Conservation (phyloP, 495 filamentous ascomycete species). For the Aspergillus heteromorphus region DNA sequence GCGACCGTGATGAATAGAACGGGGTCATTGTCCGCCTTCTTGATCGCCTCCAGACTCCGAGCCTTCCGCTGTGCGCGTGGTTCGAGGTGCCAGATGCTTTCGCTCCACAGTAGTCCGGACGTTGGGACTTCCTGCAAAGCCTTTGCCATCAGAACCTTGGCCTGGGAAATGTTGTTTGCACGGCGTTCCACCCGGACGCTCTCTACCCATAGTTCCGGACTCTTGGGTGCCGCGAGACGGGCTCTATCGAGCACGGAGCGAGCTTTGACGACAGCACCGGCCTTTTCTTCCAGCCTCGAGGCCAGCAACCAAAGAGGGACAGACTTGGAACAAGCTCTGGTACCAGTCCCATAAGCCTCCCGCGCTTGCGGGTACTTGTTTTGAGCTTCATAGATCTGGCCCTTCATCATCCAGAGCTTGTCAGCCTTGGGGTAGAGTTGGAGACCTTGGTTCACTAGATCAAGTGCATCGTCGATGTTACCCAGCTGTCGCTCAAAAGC, state of each 20-base stretch:
- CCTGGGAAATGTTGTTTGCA: constrained; percentile 76
- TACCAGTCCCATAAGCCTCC: constrained; percentile 86
- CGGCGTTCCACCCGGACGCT: constrained; percentile 86
- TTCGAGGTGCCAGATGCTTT: constrained; percentile 93
- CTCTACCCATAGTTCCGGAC: constrained; percentile 81
- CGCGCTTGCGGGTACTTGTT: constrained; percentile 75
- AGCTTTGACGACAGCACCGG: constrained; percentile 81
- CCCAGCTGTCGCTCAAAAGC: constrained; percentile 83
- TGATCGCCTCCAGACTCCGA: constrained; percentile 85
- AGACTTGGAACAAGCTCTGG: constrained; percentile 75
- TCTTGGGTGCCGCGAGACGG: constrained; percentile 78
- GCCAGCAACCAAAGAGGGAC: constrained; percentile 87
- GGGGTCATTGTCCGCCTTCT: constrained; percentile 91
- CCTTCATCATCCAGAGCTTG: constrained; percentile 98
- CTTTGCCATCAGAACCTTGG: constrained; percentile 84
- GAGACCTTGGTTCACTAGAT: constrained; percentile 81
- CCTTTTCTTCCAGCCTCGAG: constrained; percentile 77
- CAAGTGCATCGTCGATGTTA: constrained; percentile 71
- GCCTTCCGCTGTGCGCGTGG: constrained; percentile 85
- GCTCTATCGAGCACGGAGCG: constrained; percentile 89
- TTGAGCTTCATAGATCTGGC: constrained; percentile 86
- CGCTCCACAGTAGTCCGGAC: constrained; percentile 85
- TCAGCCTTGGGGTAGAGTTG: constrained; percentile 79
- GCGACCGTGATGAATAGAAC: constrained; percentile 73
- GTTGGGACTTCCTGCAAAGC: constrained; percentile 87